Base-by-base conservation (phyloP, 306 rosid species). In the Sicyos baderoa region DNA sequence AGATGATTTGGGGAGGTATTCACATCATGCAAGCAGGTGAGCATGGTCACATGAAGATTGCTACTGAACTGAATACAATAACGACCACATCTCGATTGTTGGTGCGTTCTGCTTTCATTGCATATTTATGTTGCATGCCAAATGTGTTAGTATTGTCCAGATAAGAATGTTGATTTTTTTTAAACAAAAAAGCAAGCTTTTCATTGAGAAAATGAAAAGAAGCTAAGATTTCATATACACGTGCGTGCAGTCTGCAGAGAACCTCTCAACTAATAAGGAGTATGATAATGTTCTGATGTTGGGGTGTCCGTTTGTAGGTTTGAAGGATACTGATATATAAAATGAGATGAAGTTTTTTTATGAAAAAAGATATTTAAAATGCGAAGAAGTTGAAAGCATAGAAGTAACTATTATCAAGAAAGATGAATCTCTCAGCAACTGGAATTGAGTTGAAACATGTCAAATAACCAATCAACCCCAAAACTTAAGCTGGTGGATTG, bases 41-140 rank as follows among this genome's bases (percentile, higher is more conserved):
- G 98, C 96, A 85, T 87, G 87, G 80, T 89, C 96, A 92, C 88
- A 92, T 92, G 95, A 89, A 86, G 96, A 87, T 85, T 89, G 89
- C 97, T 89, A 79, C 89, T 91, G 97, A 88, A 86, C 95, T 91
- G 87, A 88, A 81, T 91, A 85, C 86, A 79, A 79, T 75, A 52
- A 83, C 84, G 77, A 80, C 80, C 82, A 71, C 82, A 71, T 77
- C 81, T 79, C 80, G 73, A 75, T 71, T 74, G 81, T 91, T 87
- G 95, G 92, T 91, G 96, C 90, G 96, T 92, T 86, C 95, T 83
- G 88, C 78, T 84, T 85, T 89, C 88, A 77, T 81, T 75, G 82
- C 75, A 77, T 81, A 66, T 75, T 64, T 58, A 63, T 61, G 86
- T 81, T 82, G 79, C 73, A 72, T 81, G 84, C 81, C 84, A 70